Evolutionary conservation across 1,139 yeast species (phyloP), one percentile per base, ranked within the genome.

Genomic region (Pichia sp.): DNA sequence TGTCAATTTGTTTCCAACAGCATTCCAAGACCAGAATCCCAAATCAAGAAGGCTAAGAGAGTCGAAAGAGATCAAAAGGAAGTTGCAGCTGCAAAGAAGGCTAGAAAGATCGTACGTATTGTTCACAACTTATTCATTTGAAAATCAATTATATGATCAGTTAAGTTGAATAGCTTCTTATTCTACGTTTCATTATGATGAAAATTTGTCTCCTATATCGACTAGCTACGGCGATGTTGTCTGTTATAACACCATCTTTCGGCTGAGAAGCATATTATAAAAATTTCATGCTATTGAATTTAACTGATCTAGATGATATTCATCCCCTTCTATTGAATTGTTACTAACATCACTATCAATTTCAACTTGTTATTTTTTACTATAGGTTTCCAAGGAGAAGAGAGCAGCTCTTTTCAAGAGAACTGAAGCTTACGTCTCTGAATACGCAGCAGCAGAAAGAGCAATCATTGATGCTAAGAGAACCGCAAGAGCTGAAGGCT

Each of bases 201-300:
- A 75, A 63, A 38, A 32, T 37, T 42, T 43, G 46, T 38, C 60
- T 60, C 66, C 69, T 40, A 50, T 65, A 66, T 72, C 74, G 86
- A 77, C 93, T 81, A 82, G 93, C 85, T 63, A 52, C 57, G 74
- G 86, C 96, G 58, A 81, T 87, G 96, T 64, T 80, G 96, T 85
- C 88, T 65, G 79, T 77, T 73, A 67, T 82, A 81, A 80, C 86
- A 87, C 97, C 96, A 87, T 87, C 97, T 87, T 87, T 87, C 97
- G 94, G 94, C 97, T 87, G 96, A 87, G 32, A 44, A 37, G 36
- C 34, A 38, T 19, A 34, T 21, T 8, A 11, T 22, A 32, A 32
- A 17, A 33, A 26, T 26, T 16, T 21, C 12, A 13, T 33, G 22
- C 2, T 25, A 19, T 9, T 11, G 23, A 17, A 21, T 18, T 13